Evolutionary conservation across 176 grass and related monocot species (phyloP), one percentile per base, ranked within the genome.

Genomic region (Metroxylon sagu): DNA sequence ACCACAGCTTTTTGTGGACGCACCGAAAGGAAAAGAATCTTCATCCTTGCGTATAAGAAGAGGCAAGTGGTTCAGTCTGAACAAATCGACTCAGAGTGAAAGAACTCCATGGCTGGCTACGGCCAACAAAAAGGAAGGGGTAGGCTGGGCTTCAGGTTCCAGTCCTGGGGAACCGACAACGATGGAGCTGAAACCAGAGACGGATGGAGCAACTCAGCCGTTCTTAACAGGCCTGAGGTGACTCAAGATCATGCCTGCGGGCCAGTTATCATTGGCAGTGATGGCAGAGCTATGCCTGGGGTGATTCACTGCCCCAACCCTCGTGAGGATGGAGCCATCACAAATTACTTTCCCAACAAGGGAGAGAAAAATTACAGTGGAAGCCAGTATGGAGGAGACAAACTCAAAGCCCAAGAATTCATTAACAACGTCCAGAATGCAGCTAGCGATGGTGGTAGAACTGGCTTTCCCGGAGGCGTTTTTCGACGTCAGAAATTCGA

Each of bases 191-290:
- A 28, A 39, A 3, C 25, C 52, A 6, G 6, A 5, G 28, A 54
- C 16, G 25, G n/a, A 16, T 68, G 52, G 63, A 29, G 18, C 49
- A 29, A 27, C 16, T 6, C 49, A 16, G 2, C 62, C 49, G 7
- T 3, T 25, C 5, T 29, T 25, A 52, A 5, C 61, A 5, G 19
- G 0, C 7, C 31, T 5, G 65, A 55, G 51, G 8, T 19, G 16
- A 50, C 19, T 18, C 52, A 18, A 4, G 51, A 67, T 12, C 51
- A 67, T 18, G 65, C 55, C 16, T 54, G 64, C 64, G 54, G 5
- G 64, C 50, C 50, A 6, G 64, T 67, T 25, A 30, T 67, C 49
- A 19, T 54, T 26, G 64, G 64, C 51, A 54, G 64, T 26, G 64
- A 67, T 26, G 64, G 50, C 3, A 67, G 18, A 25, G 52, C 52